phyloP scores from a whole-genome alignment of 257 asterid genomes.

The Lantana camara region DNA sequence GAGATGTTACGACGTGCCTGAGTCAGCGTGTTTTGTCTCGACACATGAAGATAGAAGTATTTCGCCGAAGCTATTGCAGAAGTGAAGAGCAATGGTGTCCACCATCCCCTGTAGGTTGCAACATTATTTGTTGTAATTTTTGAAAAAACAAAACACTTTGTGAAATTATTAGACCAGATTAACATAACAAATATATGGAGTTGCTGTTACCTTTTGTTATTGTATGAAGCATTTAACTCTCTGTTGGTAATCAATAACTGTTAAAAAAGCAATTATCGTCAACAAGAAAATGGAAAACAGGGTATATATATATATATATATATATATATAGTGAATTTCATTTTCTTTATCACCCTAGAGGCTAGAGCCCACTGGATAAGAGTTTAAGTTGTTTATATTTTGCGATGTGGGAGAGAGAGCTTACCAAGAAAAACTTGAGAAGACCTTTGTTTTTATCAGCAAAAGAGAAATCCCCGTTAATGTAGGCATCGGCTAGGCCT shows the following conservation, averaged over 20 bases:
- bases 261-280: conserved; percentile 21
- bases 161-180: conserved; percentile 13
- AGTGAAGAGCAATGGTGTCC: conserved; percentile 65
- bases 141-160: not conserved
- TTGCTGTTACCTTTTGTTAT: conserved; percentile 47
- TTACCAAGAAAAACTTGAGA: conserved; percentile 65
- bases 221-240: conserved; percentile 47
- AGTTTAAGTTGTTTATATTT: not conserved
- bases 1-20: conserved; percentile 77
- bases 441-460: conserved; percentile 65
- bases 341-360: too few relatives aligned
- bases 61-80: conserved; percentile 59
- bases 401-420: conserved; percentile 10
- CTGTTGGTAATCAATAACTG: conserved; percentile 62
- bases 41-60: conserved; percentile 53
- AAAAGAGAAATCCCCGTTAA: conserved; percentile 74
- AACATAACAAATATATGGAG: not conserved
- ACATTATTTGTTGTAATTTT: too few relatives aligned
- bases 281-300: not conserved
- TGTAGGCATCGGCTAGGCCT: conserved; percentile 88
- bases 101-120: conserved; percentile 63
- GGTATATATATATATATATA: too few relatives aligned
- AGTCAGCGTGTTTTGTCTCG: conserved; percentile 59
- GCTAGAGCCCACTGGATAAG: too few relatives aligned
- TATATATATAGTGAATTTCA: too few relatives aligned